Evolutionary conservation across 2,329 filamentous ascomycete genomes (phyloP).

Genomic region (Ophiocordyceps robertsii): DNA sequence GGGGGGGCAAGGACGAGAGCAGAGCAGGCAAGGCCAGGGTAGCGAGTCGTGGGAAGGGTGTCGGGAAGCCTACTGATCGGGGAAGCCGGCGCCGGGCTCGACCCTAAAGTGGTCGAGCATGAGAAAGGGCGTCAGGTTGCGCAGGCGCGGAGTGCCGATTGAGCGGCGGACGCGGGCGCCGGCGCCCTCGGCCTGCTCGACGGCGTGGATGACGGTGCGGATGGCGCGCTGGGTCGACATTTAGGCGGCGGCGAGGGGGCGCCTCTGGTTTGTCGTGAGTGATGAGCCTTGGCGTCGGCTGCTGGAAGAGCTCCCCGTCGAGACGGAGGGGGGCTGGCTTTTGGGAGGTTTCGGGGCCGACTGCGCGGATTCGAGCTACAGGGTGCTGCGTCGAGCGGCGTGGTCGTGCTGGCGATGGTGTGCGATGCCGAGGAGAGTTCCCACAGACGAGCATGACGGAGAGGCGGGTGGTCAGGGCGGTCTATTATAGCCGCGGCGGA

Average conservation of each 20-base stretch:
- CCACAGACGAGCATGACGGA: constrained; percentile 1
- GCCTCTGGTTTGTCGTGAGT: too few species aligned
- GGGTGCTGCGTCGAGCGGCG: too few species aligned
- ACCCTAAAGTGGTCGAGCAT: constrained; percentile 93
- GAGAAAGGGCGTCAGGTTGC: constrained; percentile 82
- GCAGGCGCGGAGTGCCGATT: constrained; percentile 70
- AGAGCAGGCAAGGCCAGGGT: neutral
- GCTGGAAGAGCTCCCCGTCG: too few species aligned
- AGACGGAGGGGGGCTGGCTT: too few species aligned
- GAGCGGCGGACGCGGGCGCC: constrained; percentile 79
- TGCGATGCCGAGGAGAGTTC: too few species aligned
- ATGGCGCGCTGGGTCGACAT: constrained; percentile 65
- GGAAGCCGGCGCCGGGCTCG: constrained; percentile 71
- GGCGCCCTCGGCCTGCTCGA: constrained; percentile 77
- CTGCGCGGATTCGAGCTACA: too few species aligned
- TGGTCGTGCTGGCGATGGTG: too few species aligned
- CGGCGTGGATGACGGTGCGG: constrained; percentile 68
- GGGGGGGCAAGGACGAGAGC: neutral
- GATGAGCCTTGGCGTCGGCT: too few species aligned
- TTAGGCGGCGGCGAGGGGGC: constrained; percentile 20
- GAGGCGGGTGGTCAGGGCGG: too few species aligned
- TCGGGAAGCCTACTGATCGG: constrained; percentile 52
- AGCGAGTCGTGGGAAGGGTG: neutral
- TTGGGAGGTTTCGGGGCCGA: too few species aligned
- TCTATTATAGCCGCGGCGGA: too few species aligned